Percentiles rank a stretch among this genome's conserved stretches.
phyloP scores from a whole-genome alignment of 495 filamentous ascomycete genomes.

The Delitschia confertaspora region DNA sequence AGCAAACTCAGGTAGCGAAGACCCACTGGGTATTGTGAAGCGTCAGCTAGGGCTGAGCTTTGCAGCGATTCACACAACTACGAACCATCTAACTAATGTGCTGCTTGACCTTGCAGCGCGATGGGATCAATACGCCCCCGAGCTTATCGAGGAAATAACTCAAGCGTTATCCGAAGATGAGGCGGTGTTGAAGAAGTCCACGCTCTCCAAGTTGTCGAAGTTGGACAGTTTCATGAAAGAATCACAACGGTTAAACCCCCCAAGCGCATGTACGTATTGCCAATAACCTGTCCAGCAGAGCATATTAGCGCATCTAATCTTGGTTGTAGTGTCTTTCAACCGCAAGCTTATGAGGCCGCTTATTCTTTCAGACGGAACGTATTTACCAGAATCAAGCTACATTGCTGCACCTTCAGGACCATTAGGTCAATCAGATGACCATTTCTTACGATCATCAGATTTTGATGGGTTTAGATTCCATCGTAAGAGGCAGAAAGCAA shows the following conservation, averaged over 20 bases:
- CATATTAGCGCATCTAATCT: too few species aligned
- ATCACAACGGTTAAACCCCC: slow-evolving; percentile 17
- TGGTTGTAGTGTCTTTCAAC: slow-evolving; percentile 7
- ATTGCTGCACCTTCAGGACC: slow-evolving; percentile 6
- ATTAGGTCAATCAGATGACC: background rate
- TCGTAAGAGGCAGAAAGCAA: slow-evolving; percentile 1
- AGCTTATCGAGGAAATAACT: slow-evolving; percentile 1
- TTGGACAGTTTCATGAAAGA: slow-evolving; percentile 22
- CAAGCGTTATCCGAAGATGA: background rate
- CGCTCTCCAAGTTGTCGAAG: slow-evolving; percentile 15
- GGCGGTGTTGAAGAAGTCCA: slow-evolving; percentile 9
- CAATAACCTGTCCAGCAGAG: slow-evolving; percentile 1
- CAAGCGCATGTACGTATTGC: slow-evolving; percentile 1
- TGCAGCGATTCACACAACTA: too few species aligned
- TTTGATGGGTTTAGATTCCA: slow-evolving; percentile 7
- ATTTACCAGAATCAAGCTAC: background rate
- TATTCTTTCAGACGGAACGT: background rate
- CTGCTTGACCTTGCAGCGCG: slow-evolving; percentile 1
- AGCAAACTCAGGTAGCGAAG: too few species aligned
- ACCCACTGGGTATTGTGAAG: too few species aligned
- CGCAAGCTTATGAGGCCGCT: background rate
- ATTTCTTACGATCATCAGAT: background rate
- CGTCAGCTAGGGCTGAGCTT: too few species aligned
- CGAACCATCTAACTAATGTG: slow-evolving; percentile 5
- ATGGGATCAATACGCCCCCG: slow-evolving; percentile 3